phyloP scores from a whole-genome alignment of 2,329 filamentous ascomycete genomes.

The Exophiala phaeomuriformis region DNA sequence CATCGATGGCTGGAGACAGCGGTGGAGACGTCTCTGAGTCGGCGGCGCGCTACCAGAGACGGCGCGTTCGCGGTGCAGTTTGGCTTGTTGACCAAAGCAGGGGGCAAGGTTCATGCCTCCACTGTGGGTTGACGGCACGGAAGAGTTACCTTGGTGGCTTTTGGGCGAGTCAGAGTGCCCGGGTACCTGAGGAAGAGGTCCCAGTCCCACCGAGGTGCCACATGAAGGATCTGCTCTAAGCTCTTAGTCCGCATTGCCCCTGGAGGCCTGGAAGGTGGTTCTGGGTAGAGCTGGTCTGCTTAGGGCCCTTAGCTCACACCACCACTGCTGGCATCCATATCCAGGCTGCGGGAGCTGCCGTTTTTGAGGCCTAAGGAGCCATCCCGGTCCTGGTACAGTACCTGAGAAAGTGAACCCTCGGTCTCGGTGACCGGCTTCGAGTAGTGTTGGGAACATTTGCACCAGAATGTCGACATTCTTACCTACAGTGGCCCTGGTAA shows the following conservation, averaged over 20 bases:
- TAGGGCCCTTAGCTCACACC: background rate
- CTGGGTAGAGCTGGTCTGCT: background rate
- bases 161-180: constrained; percentile 8
- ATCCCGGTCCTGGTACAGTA: too few species aligned
- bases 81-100: constrained; percentile 17
- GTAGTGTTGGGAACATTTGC: too few species aligned
- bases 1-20: constrained; percentile 2
- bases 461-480: too few species aligned
- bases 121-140: constrained; percentile 12
- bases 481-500: too few species aligned
- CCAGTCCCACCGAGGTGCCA: constrained; percentile 11
- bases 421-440: too few species aligned
- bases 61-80: constrained; percentile 10
- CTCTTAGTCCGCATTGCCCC: background rate
- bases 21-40: constrained; percentile 4
- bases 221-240: constrained; percentile 9
- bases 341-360: too few species aligned
- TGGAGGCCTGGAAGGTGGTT: background rate
- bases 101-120: constrained; percentile 1
- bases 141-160: background rate
- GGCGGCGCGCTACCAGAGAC: constrained; percentile 15
- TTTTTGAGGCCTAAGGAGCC: too few species aligned
- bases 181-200: constrained; percentile 16
- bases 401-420: too few species aligned
- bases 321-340: background rate